Evolutionary conservation across 441 rosid genomes (phyloP), one percentile per base, ranked within the genome.

Genomic region (Pelargonium citronellum): DNA sequence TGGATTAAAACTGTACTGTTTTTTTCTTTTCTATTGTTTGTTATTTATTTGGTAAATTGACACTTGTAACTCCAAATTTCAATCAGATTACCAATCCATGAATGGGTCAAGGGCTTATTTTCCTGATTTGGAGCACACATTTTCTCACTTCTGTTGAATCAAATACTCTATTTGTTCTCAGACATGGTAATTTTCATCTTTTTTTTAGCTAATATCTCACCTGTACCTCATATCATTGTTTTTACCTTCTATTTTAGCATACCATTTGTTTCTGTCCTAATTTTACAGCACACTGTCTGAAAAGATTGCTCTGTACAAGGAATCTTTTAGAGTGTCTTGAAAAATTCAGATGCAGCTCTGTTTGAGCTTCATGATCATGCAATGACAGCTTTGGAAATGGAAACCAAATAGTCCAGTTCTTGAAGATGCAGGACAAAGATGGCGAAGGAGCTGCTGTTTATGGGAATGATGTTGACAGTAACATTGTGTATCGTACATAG

Each of bases 401-500:
- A 58, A 58, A 58, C 13, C 12, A 44, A 27, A 0, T 17, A 8
- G 62, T 16, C 62, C 8, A 57, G 62, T 57, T 57, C 20, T 22
- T 57, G 77, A 76, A 88, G 81, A 84, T 84, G 86, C 0, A 85
- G 90, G 63, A 66, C 84, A 67, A 92, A 79, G 83, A 87, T 84
- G 89, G 90, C 80, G 83, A 58, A 58, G 64, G 87, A 77, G 79
- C 77, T 86, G 34, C 90, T 88, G 0, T 84, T 86, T 78, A 77
- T 95, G 85, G 96, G 64, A 58, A 10, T 58, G 11, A 12, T 92
- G n/a, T 85, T 89, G 81, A 75, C 74, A 78, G 84, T 70, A 16
- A 87, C 88, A 90, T 73, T 95, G 83, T 86, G 89, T 76, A 81
- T 89, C 79, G 89, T 91, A 74, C 90, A 89, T 81, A 94, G 90